Evolutionary conservation across 164 flowering plant species (phyloP).

Genomic region (Piper longum): DNA sequence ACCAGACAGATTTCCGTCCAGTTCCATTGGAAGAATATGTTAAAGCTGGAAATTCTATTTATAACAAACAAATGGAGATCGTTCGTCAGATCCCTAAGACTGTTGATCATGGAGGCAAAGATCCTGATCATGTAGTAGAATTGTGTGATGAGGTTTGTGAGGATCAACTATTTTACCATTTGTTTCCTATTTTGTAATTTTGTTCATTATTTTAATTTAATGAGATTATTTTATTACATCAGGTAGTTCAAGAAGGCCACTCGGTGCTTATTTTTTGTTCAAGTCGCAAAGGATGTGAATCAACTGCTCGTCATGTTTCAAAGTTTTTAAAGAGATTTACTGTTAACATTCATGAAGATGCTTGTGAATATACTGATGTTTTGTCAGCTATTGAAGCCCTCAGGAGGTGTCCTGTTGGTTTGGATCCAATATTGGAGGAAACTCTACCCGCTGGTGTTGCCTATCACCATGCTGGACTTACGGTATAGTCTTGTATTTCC

Average conservation of each 20-base stretch:
- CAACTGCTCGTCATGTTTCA: constrained; percentile 81
- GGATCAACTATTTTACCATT: not conserved
- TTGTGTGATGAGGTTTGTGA: constrained; percentile 76
- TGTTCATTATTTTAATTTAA: not conserved
- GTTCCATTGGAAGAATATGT: constrained; percentile 89
- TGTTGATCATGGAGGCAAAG: constrained; percentile 88
- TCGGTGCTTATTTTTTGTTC: constrained; percentile 92
- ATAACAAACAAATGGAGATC: constrained; percentile 55
- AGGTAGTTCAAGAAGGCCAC: constrained; percentile 95
- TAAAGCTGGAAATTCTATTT: constrained; percentile 73
- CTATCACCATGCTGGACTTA: constrained; percentile 98
- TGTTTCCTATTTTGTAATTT: too few species aligned
- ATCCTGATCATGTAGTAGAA: constrained; percentile 88
- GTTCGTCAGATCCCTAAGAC: constrained; percentile 54
- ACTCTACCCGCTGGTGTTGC: constrained; percentile 93
- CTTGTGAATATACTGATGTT: constrained; percentile 39
- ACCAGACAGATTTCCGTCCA: constrained; percentile 86
- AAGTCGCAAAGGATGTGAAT: constrained; percentile 94
- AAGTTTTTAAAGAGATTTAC: constrained; percentile 50
- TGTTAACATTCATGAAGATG: constrained; percentile 18
- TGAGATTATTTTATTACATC: not conserved
- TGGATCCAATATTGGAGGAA: constrained; percentile 81
- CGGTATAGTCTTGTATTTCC: constrained; percentile 28
- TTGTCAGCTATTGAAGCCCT: constrained; percentile 71
- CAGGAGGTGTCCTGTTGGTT: constrained; percentile 63